Conservation (phyloP, 768 basidiomycete genomes). For the Holtermannia corniformis region DNA sequence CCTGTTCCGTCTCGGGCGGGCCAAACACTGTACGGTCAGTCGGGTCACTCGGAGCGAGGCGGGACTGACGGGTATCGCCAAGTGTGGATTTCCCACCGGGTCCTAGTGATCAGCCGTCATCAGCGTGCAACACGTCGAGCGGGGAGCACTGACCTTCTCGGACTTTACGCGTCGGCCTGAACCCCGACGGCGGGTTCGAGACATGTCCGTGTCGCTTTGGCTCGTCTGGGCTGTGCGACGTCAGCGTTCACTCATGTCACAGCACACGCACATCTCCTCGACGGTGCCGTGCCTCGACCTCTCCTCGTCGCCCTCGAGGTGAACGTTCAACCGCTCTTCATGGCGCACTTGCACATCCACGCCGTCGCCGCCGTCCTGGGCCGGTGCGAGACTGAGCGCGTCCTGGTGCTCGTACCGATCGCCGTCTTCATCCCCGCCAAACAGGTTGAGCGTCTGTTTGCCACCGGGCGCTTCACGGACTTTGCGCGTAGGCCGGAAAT, state of each 20-base stretch:
- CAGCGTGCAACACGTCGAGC: not conserved
- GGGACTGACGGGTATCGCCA: conserved; percentile 25
- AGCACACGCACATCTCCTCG: conserved; percentile 7
- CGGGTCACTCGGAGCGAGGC: not conserved
- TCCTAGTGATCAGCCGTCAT: conserved; percentile 3
- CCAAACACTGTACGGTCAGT: not conserved
- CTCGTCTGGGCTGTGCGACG: not conserved
- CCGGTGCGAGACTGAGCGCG: conserved; percentile 38
- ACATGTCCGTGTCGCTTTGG: conserved; percentile 3
- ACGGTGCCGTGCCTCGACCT: conserved; percentile 26
- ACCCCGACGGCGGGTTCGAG: conserved; percentile 26
- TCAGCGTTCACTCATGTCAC: not conserved
- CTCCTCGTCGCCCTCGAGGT: conserved; percentile 25
- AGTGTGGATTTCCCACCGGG: conserved; percentile 30
- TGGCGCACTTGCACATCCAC: conserved; percentile 31
- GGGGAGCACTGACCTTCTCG: conserved; percentile 17
- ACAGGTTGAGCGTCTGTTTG: conserved; percentile 25
- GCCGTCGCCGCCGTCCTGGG: conserved; percentile 29
- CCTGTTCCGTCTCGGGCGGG: not conserved
- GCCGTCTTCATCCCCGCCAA: conserved; percentile 17
- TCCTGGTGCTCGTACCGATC: conserved; percentile 33
- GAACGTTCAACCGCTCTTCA: conserved; percentile 29
- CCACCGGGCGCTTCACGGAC: conserved; percentile 39
- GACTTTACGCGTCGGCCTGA: conserved; percentile 35
- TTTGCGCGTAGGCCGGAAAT: conserved; percentile 35